Evolutionary conservation across 129 eudicot species (phyloP).

Genomic region (Helianthus tuberosus): DNA sequence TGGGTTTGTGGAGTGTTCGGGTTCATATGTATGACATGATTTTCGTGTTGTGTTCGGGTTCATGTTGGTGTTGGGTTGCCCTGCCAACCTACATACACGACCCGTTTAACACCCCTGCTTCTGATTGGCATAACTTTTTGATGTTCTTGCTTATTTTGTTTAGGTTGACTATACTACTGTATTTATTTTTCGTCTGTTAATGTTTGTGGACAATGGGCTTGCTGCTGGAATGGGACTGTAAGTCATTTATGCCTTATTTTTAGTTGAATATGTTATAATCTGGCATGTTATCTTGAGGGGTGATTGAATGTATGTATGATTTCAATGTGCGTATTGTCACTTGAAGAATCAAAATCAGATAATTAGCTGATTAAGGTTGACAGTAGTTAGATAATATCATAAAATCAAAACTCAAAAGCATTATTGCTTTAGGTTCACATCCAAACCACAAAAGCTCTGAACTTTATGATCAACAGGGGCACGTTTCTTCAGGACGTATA

Average conservation of each 20-base stretch:
- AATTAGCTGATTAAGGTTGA: neutral
- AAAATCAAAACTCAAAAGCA: neutral
- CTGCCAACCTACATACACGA: too few species aligned
- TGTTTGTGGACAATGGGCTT: slow-evolving; percentile 97
- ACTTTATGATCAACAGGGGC: neutral
- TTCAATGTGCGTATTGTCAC: neutral
- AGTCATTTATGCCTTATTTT: slow-evolving; percentile 33
- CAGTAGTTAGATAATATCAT: neutral
- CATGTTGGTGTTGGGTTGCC: too few species aligned
- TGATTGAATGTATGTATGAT: neutral
- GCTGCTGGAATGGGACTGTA: slow-evolving; percentile 99
- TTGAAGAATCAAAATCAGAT: neutral
- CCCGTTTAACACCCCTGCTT: neutral
- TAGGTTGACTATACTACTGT: slow-evolving; percentile 93
- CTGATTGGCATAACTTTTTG: neutral
- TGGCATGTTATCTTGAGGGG: neutral
- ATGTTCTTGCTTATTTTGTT: slow-evolving; percentile 7
- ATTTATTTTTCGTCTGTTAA: slow-evolving; percentile 85
- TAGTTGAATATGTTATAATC: neutral
- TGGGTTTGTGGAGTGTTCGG: too few species aligned
- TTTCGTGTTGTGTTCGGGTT: too few species aligned
- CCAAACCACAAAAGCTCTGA: slow-evolving; percentile 10
- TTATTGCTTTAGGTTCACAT: neutral
- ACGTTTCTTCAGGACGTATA: too few species aligned
- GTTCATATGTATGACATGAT: too few species aligned